A percentile compares a stretch with the other conserved stretches of the same genome.
Evolutionary conservation across 2,329 filamentous ascomycete species (phyloP).

Genomic region (Uncinocarpus reesii): DNA sequence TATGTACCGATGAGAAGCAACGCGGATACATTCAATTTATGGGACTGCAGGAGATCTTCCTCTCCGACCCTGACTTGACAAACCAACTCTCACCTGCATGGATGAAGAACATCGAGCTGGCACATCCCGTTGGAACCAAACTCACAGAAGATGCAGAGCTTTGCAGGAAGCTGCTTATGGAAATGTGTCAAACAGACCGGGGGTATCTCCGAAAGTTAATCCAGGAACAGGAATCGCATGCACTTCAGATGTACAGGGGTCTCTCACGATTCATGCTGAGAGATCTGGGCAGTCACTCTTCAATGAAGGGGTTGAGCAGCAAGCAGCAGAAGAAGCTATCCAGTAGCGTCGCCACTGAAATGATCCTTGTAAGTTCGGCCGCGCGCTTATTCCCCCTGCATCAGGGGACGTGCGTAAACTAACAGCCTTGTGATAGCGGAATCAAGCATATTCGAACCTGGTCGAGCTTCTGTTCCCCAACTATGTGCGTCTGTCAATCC

Average conservation of each 20-base stretch:
- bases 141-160: constrained; percentile 3
- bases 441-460: constrained; percentile 9
- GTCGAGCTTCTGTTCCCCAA: constrained; percentile 2
- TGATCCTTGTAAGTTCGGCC: constrained; percentile 1
- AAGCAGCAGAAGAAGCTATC: constrained; percentile 4
- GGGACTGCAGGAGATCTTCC: background rate
- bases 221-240: background rate
- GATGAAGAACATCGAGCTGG: background rate
- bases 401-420: background rate
- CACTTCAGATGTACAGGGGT: constrained; percentile 1
- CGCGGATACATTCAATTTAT: background rate
- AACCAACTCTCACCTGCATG: background rate
- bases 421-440: background rate
- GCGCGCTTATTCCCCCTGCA: no score
- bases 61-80: background rate
- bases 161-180: constrained; percentile 1
- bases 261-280: constrained; percentile 4
- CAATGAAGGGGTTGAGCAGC: background rate
- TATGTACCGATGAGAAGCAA: background rate
- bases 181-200: background rate
- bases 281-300: background rate
- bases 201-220: background rate
- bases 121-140: background rate
- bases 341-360: background rate
- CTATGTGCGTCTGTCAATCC: constrained; percentile 6